Evolutionary conservation across 78 protist genomes (phyloP).

Genomic region (Dictyostelium firmibasis): DNA sequence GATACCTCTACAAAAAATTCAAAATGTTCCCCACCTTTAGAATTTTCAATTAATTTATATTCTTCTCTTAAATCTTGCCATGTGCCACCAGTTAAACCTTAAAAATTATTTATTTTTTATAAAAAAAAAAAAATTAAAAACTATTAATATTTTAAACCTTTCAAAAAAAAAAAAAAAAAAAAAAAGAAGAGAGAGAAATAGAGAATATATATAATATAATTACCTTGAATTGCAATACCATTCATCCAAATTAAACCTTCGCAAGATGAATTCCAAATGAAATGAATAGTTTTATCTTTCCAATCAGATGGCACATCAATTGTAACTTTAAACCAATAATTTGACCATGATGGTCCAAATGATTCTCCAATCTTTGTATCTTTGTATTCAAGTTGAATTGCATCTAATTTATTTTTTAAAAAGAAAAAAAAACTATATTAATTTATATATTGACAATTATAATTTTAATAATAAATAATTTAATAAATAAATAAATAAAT

Average conservation of each 20-base stretch:
- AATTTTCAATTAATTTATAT: conserved; percentile 30
- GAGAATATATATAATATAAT: no score
- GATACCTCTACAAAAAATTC: conserved; percentile 68
- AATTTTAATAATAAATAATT: not conserved
- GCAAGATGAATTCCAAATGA: conserved; percentile 49
- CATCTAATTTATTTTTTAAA: conserved; percentile 8
- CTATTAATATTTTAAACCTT: no score
- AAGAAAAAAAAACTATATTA: not conserved
- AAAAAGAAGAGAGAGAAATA: no score
- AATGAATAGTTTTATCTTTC: conserved; percentile 66
- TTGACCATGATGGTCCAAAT: conserved; percentile 81
- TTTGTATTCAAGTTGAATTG: conserved; percentile 28
- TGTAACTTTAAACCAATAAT: conserved; percentile 68
- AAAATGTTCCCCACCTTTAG: conserved; percentile 52
- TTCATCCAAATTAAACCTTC: conserved; percentile 78
- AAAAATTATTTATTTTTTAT: not conserved
- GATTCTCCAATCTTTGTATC: conserved; percentile 27
- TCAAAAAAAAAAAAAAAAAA: no score
- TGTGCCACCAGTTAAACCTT: conserved; percentile 81
- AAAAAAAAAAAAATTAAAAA: not conserved
- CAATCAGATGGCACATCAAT: conserved; percentile 51
- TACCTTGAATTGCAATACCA: conserved; percentile 60
- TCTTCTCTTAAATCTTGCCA: conserved; percentile 72
- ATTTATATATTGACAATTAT: not conserved
- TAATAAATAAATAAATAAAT: not conserved